Conservation (phyloP, 805 yeast species). For the Saccharomycopsis schoenii region DNA sequence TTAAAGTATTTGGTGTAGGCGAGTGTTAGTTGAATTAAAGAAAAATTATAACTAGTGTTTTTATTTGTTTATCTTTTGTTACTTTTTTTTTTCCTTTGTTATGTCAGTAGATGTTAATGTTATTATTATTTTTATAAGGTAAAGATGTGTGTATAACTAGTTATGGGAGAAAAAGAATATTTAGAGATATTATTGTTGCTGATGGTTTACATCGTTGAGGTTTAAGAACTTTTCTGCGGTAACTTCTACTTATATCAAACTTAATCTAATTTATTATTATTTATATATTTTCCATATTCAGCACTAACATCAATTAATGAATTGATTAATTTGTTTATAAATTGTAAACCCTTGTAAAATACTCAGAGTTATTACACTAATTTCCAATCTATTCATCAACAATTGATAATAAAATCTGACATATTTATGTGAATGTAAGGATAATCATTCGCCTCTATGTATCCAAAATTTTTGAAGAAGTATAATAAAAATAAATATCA, state of each 20-base stretch:
- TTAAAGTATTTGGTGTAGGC: conserved; percentile 22
- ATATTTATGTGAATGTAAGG: too few relatives aligned
- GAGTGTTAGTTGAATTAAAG: not conserved
- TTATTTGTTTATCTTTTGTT: not conserved
- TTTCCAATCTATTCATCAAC: too few relatives aligned
- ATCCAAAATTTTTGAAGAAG: too few relatives aligned
- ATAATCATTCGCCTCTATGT: too few relatives aligned
- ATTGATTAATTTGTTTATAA: not conserved
- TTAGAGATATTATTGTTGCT: too few relatives aligned
- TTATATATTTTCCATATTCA: conserved; percentile 1
- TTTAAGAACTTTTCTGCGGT: too few relatives aligned
- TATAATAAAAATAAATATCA: too few relatives aligned
- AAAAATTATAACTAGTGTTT: not conserved
- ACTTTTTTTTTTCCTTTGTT: not conserved
- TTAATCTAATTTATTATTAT: not conserved
- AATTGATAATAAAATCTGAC: too few relatives aligned
- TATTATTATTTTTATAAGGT: not conserved
- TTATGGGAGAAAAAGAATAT: not conserved
- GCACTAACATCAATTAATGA: not conserved
- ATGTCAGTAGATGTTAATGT: not conserved
- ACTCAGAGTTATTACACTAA: too few relatives aligned
- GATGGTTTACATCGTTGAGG: too few relatives aligned
- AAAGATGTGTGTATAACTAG: not conserved
- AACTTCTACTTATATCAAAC: not conserved
- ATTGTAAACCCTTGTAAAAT: not conserved